phyloP scores from a whole-genome alignment of 441 rosid species.

The Pelargonium citronellum region DNA sequence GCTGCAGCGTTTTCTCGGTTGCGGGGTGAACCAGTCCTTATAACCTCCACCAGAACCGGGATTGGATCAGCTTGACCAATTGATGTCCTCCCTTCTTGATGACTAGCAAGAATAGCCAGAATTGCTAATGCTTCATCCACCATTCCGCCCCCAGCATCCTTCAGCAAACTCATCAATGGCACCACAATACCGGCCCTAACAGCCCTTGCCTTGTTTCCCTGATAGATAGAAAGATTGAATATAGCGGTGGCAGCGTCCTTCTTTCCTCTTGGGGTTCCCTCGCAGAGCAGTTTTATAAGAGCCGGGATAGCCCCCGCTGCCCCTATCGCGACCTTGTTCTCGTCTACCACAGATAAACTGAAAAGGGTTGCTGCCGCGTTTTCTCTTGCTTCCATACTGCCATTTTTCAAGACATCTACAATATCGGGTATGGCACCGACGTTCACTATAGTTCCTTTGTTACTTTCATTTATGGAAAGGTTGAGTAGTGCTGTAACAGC shows the following conservation, averaged over 20 bases:
- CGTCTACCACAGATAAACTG: constrained; percentile 87
- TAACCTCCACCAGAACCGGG: constrained; percentile 66
- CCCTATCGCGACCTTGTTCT: constrained; percentile 90
- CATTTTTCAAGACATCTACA: constrained; percentile 71
- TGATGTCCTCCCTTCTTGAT: constrained; percentile 77
- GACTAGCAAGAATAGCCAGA: constrained; percentile 79
- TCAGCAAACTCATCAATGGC: constrained; percentile 61
- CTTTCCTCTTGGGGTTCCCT: constrained; percentile 91
- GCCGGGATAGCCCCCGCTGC: constrained; percentile 96
- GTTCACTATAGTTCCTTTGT: constrained; percentile 83
- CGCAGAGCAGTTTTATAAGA: constrained; percentile 67
- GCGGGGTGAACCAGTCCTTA: constrained; percentile 82
- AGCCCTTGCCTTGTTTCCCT: constrained; percentile 95
- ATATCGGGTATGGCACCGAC: constrained; percentile 94
- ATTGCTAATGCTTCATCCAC: constrained; percentile 93
- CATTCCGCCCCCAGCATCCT: constrained; percentile 95
- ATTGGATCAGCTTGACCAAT: constrained; percentile 70
- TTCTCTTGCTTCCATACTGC: constrained; percentile 98
- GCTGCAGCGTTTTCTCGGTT: constrained; percentile 87
- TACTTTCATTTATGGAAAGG: constrained; percentile 84
- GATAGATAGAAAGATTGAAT: constrained; percentile 85
- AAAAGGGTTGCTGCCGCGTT: constrained; percentile 98
- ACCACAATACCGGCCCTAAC: constrained; percentile 79
- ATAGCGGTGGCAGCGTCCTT: constrained; percentile 96
- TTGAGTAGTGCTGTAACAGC: constrained; percentile 96